A percentile compares a stretch with the other conserved stretches of the same genome.
Conservation (phyloP, 441 rosid species). For the Theobroma grandiflorum region DNA sequence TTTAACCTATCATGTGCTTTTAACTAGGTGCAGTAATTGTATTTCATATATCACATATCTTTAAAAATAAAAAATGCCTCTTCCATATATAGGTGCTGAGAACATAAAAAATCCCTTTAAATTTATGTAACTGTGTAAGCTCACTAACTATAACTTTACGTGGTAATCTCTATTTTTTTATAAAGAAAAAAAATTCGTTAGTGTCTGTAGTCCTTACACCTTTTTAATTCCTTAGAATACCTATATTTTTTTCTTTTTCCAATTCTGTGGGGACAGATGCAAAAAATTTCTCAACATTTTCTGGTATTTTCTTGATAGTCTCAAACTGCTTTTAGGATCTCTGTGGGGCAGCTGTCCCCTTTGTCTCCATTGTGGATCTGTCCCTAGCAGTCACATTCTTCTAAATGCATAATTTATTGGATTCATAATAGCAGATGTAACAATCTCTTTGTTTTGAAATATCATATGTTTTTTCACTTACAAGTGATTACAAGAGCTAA, state of each 20-base stretch:
- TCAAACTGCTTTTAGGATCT: background rate
- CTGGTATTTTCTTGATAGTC: background rate
- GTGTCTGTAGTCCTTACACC: too few species aligned
- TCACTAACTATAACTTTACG: background rate
- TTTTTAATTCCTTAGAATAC: too few species aligned
- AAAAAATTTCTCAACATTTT: conserved; percentile 3
- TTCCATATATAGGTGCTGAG: background rate
- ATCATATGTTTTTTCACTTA: background rate
- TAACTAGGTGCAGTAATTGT: background rate
- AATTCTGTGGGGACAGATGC: background rate
- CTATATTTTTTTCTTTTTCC: background rate
- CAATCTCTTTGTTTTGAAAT: background rate
- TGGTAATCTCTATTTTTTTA: background rate
- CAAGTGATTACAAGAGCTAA: background rate
- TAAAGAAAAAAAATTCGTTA: too few species aligned
- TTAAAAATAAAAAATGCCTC: background rate
- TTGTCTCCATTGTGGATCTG: background rate
- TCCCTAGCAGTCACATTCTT: background rate
- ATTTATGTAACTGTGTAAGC: background rate
- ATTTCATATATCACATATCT: background rate
- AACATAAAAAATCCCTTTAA: background rate
- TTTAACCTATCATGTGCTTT: background rate
- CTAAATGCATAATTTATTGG: background rate
- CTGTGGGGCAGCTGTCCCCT: background rate
- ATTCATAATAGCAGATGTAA: background rate